Base-by-base conservation (phyloP, 805 yeast species). In the Yarrowia sp. region DNA sequence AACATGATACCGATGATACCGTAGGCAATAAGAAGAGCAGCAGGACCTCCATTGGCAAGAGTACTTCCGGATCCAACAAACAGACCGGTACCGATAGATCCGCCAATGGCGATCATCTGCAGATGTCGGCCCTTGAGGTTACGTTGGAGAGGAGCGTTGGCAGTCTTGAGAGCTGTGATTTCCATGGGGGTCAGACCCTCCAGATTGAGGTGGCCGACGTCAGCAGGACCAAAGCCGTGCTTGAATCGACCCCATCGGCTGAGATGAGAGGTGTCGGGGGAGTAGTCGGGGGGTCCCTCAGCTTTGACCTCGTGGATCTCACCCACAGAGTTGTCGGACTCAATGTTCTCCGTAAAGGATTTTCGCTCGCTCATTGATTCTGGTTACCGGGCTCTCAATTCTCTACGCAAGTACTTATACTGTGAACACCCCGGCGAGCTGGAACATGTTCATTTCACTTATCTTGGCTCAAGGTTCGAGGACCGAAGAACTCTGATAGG, bases 21-120 rank as follows among this genome's bases (percentile, higher is more conserved):
- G 65, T 77, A 83, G 32, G 81, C 79, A 46, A 83, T 68, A 31
- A 83, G 69, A 62, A 82, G 72, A 6, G 84, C 78, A 4, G 78
- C 82, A 13, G 83, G 82, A 6, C 84, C 84, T 59, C 82, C 82
- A 16, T 64, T 68, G 32, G 72, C 69, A 41, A 83, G 73, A 9
- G 83, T 75, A 25, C 73, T 68, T 53, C 84, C 83, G 1, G 81
- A 74, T 39, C 82, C 79, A 31, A 83, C 71, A 66, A 81, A 83
- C 31, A 83, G 72, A 65, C 86, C 86, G 22, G 92, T 86, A 68
- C 96, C 96, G 63, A 88, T 84, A 62, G 92, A 86, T 56, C 92
- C 90, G 63, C 91, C 91, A 62, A 88, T 77, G 31, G 93, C 88
- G 69, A 88, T 85, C 83, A 87, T 83, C 66, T 73, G 73, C 47